phyloP scores from a whole-genome alignment of 1,139 yeast genomes.

The Lodderomyces pseudojiufengensis region DNA sequence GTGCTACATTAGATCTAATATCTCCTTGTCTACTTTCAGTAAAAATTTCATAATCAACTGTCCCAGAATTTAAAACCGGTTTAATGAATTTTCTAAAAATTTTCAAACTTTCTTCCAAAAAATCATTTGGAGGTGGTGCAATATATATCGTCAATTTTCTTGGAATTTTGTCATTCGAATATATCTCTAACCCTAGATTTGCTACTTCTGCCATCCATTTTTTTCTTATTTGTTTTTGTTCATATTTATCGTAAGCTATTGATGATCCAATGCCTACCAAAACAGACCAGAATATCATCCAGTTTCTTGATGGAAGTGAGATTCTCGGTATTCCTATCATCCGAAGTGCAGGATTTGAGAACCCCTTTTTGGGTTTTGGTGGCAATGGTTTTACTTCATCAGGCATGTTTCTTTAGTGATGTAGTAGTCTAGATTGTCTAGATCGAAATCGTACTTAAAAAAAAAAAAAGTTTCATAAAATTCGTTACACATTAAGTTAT shows the following conservation, averaged over 20 bases:
- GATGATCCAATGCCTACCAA: slow-evolving; percentile 67
- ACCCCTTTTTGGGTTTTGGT: slow-evolving; percentile 40
- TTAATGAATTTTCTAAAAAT: slow-evolving; percentile 79
- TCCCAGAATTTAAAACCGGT: slow-evolving; percentile 83
- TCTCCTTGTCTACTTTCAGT: slow-evolving; percentile 86
- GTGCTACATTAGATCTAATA: slow-evolving; percentile 77
- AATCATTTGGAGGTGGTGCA: slow-evolving; percentile 97
- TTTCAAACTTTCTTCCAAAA: slow-evolving; percentile 68
- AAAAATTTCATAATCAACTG: slow-evolving; percentile 76
- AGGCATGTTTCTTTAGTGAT: slow-evolving; percentile 5
- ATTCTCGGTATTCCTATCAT: slow-evolving; percentile 83
- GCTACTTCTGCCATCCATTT: slow-evolving; percentile 65
- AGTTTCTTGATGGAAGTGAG: slow-evolving; percentile 83
- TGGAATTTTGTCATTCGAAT: slow-evolving; percentile 47
- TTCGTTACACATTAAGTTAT: too few relatives aligned
- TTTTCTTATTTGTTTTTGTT: slow-evolving; percentile 63
- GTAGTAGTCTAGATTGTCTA: not conserved
- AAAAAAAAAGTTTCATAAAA: too few relatives aligned
- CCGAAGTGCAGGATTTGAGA: slow-evolving; percentile 79
- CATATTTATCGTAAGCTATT: slow-evolving; percentile 69
- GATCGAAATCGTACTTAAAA: too few relatives aligned
- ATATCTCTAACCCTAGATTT: slow-evolving; percentile 37
- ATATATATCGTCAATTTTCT: slow-evolving; percentile 78
- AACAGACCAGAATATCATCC: slow-evolving; percentile 86
- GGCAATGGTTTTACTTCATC: slow-evolving; percentile 6